A percentile compares a stretch with the other conserved stretches of the same genome.
phyloP scores from a whole-genome alignment of 2,329 filamentous ascomycete genomes.

The Passalora sequoiae region DNA sequence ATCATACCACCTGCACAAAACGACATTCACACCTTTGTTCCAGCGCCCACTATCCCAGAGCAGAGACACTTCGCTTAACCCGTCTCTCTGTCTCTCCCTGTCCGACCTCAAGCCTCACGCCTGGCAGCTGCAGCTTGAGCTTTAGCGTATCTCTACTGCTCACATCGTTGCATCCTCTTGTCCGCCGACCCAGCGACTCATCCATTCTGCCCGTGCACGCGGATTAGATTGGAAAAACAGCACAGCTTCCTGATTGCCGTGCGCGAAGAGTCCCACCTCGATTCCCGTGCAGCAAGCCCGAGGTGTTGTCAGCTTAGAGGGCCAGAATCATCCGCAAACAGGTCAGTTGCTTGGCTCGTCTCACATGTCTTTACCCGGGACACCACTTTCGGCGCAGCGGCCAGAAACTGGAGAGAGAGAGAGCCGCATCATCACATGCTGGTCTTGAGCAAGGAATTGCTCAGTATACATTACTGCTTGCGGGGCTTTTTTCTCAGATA shows the following conservation, averaged over 20 bases:
- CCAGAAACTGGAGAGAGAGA: constrained; percentile 12
- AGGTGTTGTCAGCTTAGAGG: too few relatives aligned
- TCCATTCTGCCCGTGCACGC: constrained; percentile 8
- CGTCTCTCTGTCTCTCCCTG: too few relatives aligned
- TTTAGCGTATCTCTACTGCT: constrained; percentile 13
- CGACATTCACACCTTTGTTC: neutral
- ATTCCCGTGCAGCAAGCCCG: constrained; percentile 2
- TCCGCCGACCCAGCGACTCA: constrained; percentile 16
- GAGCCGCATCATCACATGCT: constrained; percentile 6
- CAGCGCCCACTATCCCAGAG: neutral
- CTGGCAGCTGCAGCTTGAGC: constrained; percentile 8
- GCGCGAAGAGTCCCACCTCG: neutral
- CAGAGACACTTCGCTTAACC: too few relatives aligned
- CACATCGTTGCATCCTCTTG: constrained; percentile 21
- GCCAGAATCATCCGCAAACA: constrained; percentile 8
- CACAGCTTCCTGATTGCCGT: neutral
- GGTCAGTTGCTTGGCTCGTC: constrained; percentile 16
- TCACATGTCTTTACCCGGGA: constrained; percentile 5
- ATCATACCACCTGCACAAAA: neutral
- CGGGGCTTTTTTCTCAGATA: constrained; percentile 5
- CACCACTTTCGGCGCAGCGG: constrained; percentile 15
- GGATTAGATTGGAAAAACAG: neutral
- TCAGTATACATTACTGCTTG: neutral
- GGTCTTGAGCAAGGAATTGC: constrained; percentile 3
- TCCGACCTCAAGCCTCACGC: constrained; percentile 4